phyloP scores from a whole-genome alignment of 805 yeast species.

The Myxozyma neotropica region DNA sequence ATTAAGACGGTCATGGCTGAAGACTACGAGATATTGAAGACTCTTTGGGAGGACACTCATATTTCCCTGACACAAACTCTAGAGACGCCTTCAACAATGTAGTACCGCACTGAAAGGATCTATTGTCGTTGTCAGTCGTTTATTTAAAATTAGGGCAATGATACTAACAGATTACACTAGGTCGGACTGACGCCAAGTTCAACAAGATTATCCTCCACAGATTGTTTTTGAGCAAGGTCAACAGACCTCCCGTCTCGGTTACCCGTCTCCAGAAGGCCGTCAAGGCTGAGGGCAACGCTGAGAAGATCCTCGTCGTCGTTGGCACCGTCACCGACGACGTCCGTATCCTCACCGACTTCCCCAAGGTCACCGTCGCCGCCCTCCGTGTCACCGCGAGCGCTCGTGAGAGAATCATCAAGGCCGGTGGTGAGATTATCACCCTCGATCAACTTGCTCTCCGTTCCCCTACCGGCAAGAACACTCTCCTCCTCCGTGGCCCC shows the following conservation, averaged over 20 bases:
- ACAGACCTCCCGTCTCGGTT: constrained; percentile 99
- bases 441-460: constrained; percentile 98
- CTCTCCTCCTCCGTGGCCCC: constrained; percentile 97
- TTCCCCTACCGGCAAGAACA: constrained; percentile 99
- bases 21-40: too few species aligned
- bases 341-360: constrained; percentile 83
- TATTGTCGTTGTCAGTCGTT: too few species aligned
- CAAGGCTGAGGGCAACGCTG: constrained; percentile 78
- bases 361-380: constrained; percentile 98
- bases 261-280: constrained; percentile 87
- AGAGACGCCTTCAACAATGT: too few species aligned
- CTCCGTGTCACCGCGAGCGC: constrained; percentile 99
- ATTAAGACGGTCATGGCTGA: too few species aligned
- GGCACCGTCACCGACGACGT: constrained; percentile 99
- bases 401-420: constrained; percentile 93
- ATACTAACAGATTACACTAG: constrained; percentile 44
- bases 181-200: constrained; percentile 97
- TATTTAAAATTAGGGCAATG: too few species aligned
- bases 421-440: constrained; percentile 99
- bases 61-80: background rate
- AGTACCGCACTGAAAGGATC: too few species aligned
- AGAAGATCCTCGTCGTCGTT: constrained; percentile 94
- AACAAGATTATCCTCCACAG: constrained; percentile 94
- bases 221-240: constrained; percentile 95
- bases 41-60: too few species aligned